phyloP scores from a whole-genome alignment of 2,329 filamentous ascomycete species.

The Fusarium subtropicale region DNA sequence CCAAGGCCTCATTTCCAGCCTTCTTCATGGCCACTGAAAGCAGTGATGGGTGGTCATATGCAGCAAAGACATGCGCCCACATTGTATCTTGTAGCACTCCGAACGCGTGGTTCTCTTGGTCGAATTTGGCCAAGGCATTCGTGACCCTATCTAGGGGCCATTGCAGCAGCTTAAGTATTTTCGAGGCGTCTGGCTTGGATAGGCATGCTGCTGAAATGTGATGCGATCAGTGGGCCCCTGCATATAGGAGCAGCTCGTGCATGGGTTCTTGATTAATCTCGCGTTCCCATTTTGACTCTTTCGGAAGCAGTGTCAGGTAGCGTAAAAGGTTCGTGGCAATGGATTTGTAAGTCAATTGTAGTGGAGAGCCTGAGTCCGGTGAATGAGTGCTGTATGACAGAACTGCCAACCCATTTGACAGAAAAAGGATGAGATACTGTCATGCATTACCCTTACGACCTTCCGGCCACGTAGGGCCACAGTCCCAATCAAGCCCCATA shows the following conservation, averaged over 20 bases:
- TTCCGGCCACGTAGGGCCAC: background rate
- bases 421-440: background rate
- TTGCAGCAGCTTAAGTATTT: background rate
- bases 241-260: background rate
- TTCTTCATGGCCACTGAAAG: constrained; percentile 4
- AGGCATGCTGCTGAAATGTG: background rate
- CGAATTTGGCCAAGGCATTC: background rate
- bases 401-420: background rate
- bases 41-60: background rate
- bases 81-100: background rate
- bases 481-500: constrained; percentile 4
- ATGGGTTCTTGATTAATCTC: background rate
- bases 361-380: background rate
- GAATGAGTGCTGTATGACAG: background rate
- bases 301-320: background rate
- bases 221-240: background rate
- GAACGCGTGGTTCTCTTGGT: background rate
- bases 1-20: background rate
- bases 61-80: constrained; percentile 3
- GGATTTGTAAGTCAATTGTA: background rate
- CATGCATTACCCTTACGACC: constrained; percentile 1
- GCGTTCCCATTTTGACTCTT: background rate
- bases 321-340: background rate
- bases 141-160: background rate
- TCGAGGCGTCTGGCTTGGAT: background rate